Base-by-base conservation (phyloP, 257 asterid genomes). In the Salvia miltiorrhiza region DNA sequence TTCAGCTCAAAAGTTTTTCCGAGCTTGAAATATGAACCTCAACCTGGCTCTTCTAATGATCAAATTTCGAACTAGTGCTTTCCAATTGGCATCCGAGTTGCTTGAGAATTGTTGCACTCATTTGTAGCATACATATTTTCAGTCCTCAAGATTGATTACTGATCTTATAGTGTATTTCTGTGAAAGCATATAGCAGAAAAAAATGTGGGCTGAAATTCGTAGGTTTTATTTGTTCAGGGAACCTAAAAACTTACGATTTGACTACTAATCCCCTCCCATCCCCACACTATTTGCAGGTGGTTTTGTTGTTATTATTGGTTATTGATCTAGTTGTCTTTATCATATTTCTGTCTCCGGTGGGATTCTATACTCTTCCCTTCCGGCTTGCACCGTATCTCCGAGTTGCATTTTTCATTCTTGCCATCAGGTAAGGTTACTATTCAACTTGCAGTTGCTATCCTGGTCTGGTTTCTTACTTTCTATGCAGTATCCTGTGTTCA, bases 381-480 rank as follows among this genome's bases (percentile, higher is more conserved):
- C 86, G 99, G 59, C 76, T 86, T 78, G 95, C 97, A 24, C 96
- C 97, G 52, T 94, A 94, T 74, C 57, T 91, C 41, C 84, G 99
- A 58, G 99, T 91, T 76, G 81, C 78, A 49, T 74, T 89, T 82
- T 81, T 94, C 73, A 84, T 84, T 67, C 85, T 87, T 62, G 80
- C 80, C 83, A 80, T 91, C 81, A 83, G 97, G 99, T 94, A 80
- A 72, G 17, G 56, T n/a, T 28, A 35, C 54, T 41, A 28, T 70
- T 68, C 63, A 30, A 14, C 5, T 63, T 70, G 26, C 76, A 67
- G 73, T 67, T 33, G 17, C 10, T 1, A n/a, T 17, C 50, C 47
- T 21, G 39, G 20, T 26, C 62, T 63, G 16, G 19, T 49, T 24
- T 33, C 48, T 1, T 64, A 14, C 74, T 5, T 63, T 28, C 58